phyloP scores from a whole-genome alignment of 2,329 filamentous ascomycete species.

The Colletotrichum neosansevieriae region DNA sequence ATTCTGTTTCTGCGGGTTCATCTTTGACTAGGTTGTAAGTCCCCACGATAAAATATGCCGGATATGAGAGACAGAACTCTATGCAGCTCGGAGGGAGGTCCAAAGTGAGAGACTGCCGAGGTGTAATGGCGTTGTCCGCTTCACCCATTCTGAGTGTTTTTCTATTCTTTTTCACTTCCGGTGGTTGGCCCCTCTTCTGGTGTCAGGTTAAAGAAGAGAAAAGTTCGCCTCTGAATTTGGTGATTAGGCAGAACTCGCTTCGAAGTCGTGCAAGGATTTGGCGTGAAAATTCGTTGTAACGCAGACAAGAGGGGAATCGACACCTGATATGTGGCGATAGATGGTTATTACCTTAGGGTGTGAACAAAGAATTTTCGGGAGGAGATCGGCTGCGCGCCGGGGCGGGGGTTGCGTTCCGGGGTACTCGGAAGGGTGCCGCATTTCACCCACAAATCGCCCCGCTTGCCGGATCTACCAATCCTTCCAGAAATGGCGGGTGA shows the following conservation, averaged over 20 bases:
- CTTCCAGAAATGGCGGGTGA: slow-evolving; percentile 2
- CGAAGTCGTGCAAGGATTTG: too few relatives aligned
- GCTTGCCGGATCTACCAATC: slow-evolving; percentile 7
- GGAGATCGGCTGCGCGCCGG: slow-evolving; percentile 1
- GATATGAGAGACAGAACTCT: slow-evolving; percentile 75
- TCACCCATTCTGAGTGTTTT: not conserved
- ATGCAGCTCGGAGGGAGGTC: slow-evolving; percentile 82
- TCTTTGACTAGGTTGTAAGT: slow-evolving; percentile 82
- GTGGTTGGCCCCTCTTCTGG: too few relatives aligned
- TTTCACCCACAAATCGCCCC: slow-evolving; percentile 5
- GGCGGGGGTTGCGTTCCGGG: slow-evolving; percentile 16
- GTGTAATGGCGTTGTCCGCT: slow-evolving; percentile 47
- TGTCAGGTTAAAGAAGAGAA: too few relatives aligned
- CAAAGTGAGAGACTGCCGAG: slow-evolving; percentile 64
- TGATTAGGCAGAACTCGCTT: too few relatives aligned
- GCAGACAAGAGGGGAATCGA: too few relatives aligned
- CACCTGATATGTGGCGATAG: too few relatives aligned
- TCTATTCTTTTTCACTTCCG: not conserved
- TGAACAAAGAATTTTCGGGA: too few relatives aligned
- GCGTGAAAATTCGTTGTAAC: too few relatives aligned
- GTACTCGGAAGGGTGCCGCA: slow-evolving; percentile 30
- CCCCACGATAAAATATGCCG: slow-evolving; percentile 80
- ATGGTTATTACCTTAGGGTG: too few relatives aligned
- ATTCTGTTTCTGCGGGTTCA: slow-evolving; percentile 35
- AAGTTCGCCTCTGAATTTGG: too few relatives aligned